Evolutionary conservation across 352 stramenopile species (phyloP).

Genomic region (Peronospora farinosa): DNA sequence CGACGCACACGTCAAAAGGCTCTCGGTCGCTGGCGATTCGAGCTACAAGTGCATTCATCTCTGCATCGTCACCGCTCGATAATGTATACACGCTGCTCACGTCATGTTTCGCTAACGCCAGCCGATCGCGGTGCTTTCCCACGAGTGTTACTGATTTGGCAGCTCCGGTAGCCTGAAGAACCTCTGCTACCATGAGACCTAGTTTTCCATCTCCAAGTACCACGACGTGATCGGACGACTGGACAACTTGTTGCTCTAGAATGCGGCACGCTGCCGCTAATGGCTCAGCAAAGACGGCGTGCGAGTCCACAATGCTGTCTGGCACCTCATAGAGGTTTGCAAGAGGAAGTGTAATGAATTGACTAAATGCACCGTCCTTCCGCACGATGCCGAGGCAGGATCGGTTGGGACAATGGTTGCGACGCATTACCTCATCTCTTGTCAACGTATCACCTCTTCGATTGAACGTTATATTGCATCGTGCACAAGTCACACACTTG

Average conservation of each 20-base stretch:
- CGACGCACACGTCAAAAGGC: conserved; percentile 58
- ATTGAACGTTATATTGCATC: conserved; percentile 14
- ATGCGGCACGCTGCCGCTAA: conserved; percentile 83
- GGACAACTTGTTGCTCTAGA: conserved; percentile 72
- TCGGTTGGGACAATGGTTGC: conserved; percentile 85
- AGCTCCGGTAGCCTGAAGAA: conserved; percentile 38
- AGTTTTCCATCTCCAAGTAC: conserved; percentile 88
- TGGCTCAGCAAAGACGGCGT: conserved; percentile 81
- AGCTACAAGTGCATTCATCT: conserved; percentile 21
- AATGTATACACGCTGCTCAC: conserved; percentile 32
- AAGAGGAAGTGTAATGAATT: conserved; percentile 77
- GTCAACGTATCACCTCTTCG: conserved; percentile 18
- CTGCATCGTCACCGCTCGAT: conserved; percentile 16
- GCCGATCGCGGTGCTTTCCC: conserved; percentile 52
- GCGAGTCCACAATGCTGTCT: conserved; percentile 49
- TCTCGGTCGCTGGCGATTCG: conserved; percentile 16
- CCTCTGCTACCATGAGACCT: conserved; percentile 80
- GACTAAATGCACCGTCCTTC: conserved; percentile 75
- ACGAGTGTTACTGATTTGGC: conserved; percentile 44
- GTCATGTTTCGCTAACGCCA: conserved; percentile 44
- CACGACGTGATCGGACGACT: conserved; percentile 49
- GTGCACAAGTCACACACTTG: conserved; percentile 37
- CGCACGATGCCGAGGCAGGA: conserved; percentile 79
- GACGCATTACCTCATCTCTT: conserved; percentile 33
- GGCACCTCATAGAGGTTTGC: conserved; percentile 82